Conservation (phyloP, 306 rosid species). For the Clitoria ternatea region DNA sequence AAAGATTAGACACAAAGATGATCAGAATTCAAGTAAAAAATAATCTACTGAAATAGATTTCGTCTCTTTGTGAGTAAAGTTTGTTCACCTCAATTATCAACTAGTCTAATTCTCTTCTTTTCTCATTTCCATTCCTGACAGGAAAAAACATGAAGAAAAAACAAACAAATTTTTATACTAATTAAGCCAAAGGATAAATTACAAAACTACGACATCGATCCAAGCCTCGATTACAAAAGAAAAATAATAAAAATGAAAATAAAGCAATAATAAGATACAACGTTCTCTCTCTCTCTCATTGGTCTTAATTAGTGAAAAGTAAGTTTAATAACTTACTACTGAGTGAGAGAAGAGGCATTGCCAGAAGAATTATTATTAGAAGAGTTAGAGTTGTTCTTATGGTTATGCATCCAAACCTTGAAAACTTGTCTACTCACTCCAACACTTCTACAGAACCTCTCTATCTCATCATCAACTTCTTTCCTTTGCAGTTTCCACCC, state of each 20-base stretch:
- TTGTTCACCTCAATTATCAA: too few species aligned
- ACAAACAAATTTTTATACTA: not conserved
- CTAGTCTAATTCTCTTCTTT: too few species aligned
- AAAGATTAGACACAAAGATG: too few species aligned
- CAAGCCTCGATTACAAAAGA: not conserved
- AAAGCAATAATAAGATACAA: not conserved
- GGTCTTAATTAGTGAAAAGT: too few species aligned
- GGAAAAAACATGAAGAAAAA: not conserved
- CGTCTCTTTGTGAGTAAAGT: too few species aligned
- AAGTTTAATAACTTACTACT: not conserved
- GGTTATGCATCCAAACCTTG: constrained; percentile 94
- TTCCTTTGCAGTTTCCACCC: constrained; percentile 83
- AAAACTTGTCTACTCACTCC: constrained; percentile 72
- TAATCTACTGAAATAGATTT: too few species aligned
- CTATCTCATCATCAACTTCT: constrained; percentile 71
- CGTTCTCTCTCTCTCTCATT: not conserved
- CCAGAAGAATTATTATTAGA: constrained; percentile 38
- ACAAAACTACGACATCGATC: constrained; percentile 16
- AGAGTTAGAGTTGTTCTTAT: constrained; percentile 60
- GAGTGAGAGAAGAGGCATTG: constrained; percentile 65
- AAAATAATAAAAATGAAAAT: not conserved
- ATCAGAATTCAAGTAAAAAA: too few species aligned
- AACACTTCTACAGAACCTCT: constrained; percentile 62
- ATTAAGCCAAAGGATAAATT: constrained; percentile 3
- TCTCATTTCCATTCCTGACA: too few species aligned